phyloP scores from a whole-genome alignment of 345 rosid species.

The Hypericum androsaemum region DNA sequence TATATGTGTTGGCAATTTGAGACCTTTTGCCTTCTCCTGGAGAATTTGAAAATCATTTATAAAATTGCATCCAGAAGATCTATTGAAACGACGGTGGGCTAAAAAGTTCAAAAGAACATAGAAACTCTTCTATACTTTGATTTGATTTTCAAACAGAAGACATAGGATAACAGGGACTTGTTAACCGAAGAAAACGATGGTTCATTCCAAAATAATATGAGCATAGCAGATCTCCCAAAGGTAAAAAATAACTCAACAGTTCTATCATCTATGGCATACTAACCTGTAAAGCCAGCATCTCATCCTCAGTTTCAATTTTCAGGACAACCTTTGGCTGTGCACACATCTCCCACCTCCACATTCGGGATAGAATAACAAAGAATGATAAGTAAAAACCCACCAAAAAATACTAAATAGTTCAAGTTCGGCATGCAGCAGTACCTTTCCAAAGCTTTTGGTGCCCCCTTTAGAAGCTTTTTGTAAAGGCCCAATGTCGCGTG shows the following conservation, averaged over 20 bases:
- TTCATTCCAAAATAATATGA: not conserved
- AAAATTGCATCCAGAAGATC: not conserved
- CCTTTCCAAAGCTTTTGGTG: constrained; percentile 83
- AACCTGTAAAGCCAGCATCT: not conserved
- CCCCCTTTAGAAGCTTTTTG: constrained; percentile 63
- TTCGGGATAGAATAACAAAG: not conserved
- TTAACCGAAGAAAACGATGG: too few relatives aligned
- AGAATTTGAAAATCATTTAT: constrained; percentile 7
- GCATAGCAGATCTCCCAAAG: not conserved
- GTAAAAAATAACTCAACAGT: not conserved
- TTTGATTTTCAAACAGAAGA: too few relatives aligned
- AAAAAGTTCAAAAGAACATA: too few relatives aligned
- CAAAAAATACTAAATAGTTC: not conserved
- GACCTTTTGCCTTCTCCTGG: constrained; percentile 83
- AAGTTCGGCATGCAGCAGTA: constrained; percentile 11
- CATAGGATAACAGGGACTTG: too few relatives aligned
- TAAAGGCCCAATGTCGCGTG: constrained; percentile 96
- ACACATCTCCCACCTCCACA: not conserved
- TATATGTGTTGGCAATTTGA: constrained; percentile 84
- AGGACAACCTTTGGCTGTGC: constrained; percentile 1
- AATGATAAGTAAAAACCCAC: not conserved
- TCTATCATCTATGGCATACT: not conserved
- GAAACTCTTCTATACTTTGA: too few relatives aligned
- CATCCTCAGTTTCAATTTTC: not conserved
- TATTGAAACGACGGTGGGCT: too few relatives aligned